These are phyloP conservation scores for Neospora caninum DNA, from an alignment of 169 alveolate genomes.

Conservation along the genomic window DNA sequence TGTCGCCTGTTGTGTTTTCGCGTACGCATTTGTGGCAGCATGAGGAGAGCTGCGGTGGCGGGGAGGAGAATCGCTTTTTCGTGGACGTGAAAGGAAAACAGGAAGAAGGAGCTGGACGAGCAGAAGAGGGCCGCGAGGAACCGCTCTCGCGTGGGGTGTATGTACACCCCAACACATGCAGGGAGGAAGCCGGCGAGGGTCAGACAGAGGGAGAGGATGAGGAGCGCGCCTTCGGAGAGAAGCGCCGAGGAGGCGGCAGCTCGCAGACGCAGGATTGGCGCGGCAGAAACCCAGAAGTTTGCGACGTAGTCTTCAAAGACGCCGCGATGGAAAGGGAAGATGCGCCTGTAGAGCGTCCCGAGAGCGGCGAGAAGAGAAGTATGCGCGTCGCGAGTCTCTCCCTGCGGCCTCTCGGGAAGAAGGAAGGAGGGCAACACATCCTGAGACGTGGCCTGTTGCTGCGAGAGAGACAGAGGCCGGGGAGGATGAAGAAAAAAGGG, in stretches of 20 bases:
- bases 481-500: neutral
- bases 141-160: slow-evolving; percentile 53
- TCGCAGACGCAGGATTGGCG: slow-evolving; percentile 37
- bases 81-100: slow-evolving; percentile 84
- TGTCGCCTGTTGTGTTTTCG: neutral
- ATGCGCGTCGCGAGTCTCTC: neutral
- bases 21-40: neutral
- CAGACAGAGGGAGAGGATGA: neutral
- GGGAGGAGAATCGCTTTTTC: slow-evolving; percentile 90
- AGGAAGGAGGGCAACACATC: neutral
- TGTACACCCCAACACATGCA: slow-evolving; percentile 61
- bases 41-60: slow-evolving; percentile 77
- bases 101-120: slow-evolving; percentile 58
- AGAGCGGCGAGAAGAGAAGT: neutral
- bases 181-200: slow-evolving; percentile 64
- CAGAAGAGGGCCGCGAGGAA: slow-evolving; percentile 72
- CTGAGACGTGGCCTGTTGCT: neutral
- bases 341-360: slow-evolving; percentile 70
- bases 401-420: neutral
- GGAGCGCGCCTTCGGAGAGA: neutral
- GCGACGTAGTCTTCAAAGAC: slow-evolving; percentile 87
- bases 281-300: slow-evolving; percentile 80
- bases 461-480: neutral
- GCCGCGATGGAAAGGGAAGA: slow-evolving; percentile 90
- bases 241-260: neutral